Evolutionary conservation across 306 rosid species (phyloP).

Genomic region (Pachyrhizus erosus): DNA sequence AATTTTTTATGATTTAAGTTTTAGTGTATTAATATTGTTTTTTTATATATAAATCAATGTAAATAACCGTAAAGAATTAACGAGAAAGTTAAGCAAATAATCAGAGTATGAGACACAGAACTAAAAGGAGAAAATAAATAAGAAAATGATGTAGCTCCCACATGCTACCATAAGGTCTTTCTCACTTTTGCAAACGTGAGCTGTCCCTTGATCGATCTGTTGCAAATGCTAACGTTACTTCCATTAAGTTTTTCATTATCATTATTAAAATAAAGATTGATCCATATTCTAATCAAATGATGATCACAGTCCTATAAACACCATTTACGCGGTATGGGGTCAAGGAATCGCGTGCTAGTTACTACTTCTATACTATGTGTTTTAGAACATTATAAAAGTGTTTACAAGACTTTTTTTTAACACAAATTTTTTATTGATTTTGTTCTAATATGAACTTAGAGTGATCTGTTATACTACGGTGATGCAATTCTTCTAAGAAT

Average conservation of each 20-base stretch:
- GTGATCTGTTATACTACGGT: too few relatives aligned
- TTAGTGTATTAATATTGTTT: not conserved
- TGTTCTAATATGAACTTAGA: too few relatives aligned
- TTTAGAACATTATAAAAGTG: not conserved
- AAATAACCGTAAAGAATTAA: not conserved
- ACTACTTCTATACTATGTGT: not conserved
- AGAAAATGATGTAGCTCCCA: not conserved
- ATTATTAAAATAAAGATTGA: not conserved
- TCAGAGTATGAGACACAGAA: not conserved
- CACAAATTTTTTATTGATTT: too few relatives aligned
- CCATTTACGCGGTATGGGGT: not conserved
- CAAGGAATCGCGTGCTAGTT: not conserved
- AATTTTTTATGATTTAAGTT: too few relatives aligned
- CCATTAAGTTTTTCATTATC: not conserved
- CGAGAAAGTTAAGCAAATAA: not conserved
- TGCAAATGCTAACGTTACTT: not conserved
- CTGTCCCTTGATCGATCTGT: not conserved
- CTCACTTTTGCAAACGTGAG: not conserved
- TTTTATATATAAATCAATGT: not conserved
- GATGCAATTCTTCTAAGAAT: too few relatives aligned
- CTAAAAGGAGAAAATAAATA: not conserved
- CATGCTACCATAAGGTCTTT: not conserved
- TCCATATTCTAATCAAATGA: not conserved
- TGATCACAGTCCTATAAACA: not conserved
- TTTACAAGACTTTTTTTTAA: not conserved